Base-by-base conservation (phyloP, 2,329 filamentous ascomycete genomes). In the Didymella sp. region DNA sequence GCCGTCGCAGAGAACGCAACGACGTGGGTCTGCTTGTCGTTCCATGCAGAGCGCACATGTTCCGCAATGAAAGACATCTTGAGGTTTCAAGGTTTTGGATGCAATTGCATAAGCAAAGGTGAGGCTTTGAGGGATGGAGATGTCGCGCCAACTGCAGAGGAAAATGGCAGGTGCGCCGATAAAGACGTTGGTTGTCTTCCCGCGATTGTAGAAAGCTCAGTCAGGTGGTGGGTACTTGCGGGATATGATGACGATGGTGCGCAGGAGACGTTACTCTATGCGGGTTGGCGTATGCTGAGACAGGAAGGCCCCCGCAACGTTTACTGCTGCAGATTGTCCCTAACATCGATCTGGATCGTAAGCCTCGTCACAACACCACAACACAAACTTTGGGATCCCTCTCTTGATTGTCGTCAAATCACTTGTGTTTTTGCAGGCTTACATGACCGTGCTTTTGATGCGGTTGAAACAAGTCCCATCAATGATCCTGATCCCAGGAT, bases 1-100 rank as follows among this genome's bases (percentile, higher is more conserved):
- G 82, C 82, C 3, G 80, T 83, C 43, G 79, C 79, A 25, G 79
- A 81, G 72, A 84, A 84, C 56, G 82, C 69, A 41, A 84, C 80
- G 56, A 84, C 80, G 70, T 84, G 76, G 19, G 72, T 73, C 68
- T 79, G 74, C 65, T 80, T 80, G 69, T 73, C 67, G 30, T 62
- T 60, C 56, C 69, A 69, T 9, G 67, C 68, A 21, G 64, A 54
- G 27, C 64, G 62, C 33, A 64, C 53, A 51, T 68, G 60, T 33
- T 63, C 22, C 5, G 41, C 30, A 38, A 63, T 53, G 56, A 61
- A 45, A 37, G 62, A 56, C 62, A 65, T 65, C 7, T 28, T 42
- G 24, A 44, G 35, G 35, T 19, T 53, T 25, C 24, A 41, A 19
- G 17, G 22, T 24, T 13, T 15, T 27, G 30, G 17, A 17, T 53